A percentile compares a stretch with the other conserved stretches of the same genome.
These are phyloP conservation scores for Ophiostoma ulmi DNA, from an alignment of 2,329 filamentous ascomycete species.

Conservation along the genomic window DNA sequence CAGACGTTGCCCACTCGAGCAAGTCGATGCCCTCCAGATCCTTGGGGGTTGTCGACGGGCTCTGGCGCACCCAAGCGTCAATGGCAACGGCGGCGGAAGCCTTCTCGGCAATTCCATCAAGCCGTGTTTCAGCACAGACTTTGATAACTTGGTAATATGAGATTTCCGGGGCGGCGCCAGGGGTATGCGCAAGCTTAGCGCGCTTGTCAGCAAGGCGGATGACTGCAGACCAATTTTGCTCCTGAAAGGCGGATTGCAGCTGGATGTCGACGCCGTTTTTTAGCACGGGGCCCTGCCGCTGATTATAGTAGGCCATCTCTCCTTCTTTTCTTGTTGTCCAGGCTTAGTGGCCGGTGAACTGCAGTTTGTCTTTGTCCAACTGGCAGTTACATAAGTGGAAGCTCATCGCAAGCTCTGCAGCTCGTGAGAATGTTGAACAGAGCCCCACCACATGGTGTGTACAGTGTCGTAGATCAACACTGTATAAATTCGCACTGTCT, in stretches of 20 bases:
- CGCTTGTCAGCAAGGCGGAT: slow-evolving; percentile 50
- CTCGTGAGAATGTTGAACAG: slow-evolving; percentile 3
- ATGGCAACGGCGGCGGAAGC: slow-evolving; percentile 42
- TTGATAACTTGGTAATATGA: slow-evolving; percentile 52
- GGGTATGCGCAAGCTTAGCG: slow-evolving; percentile 33
- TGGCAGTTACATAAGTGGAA: neutral
- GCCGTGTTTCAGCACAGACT: slow-evolving; percentile 47
- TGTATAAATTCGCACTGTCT: neutral
- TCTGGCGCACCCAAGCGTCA: slow-evolving; percentile 45
- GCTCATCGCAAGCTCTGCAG: slow-evolving; percentile 1
- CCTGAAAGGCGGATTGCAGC: slow-evolving; percentile 51
- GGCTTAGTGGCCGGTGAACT: neutral
- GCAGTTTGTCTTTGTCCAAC: neutral
- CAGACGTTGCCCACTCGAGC: slow-evolving; percentile 45
- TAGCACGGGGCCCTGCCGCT: slow-evolving; percentile 36
- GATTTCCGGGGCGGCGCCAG: slow-evolving; percentile 42
- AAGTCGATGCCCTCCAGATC: slow-evolving; percentile 51
- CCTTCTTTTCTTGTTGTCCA: neutral
- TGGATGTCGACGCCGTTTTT: slow-evolving; percentile 50
- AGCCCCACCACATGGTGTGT: neutral
- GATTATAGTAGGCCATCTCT: slow-evolving; percentile 29
- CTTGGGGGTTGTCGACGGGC: slow-evolving; percentile 40
- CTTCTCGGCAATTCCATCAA: slow-evolving; percentile 47
- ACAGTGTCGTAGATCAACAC: neutral
- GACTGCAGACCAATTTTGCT: slow-evolving; percentile 50